Evolutionary conservation across 176 grass and related monocot species (phyloP).

Genomic region (Canna indica): DNA sequence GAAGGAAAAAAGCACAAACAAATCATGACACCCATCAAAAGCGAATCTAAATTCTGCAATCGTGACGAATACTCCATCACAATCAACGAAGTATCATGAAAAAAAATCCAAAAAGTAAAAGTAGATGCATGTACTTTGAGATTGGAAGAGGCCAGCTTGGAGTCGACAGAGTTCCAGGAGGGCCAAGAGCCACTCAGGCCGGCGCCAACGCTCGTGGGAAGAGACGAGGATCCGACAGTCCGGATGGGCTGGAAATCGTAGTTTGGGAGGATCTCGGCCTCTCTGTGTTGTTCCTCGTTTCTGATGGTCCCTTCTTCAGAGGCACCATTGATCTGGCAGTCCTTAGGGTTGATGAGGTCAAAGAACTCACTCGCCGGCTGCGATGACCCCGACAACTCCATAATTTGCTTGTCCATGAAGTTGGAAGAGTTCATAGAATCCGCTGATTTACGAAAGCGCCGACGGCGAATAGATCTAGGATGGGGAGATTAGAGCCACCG

Average conservation of each 20-base stretch:
- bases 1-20: not conserved
- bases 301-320: slow-evolving; percentile 14
- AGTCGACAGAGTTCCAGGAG: slow-evolving; percentile 33
- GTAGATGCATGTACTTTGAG: slow-evolving; percentile 27
- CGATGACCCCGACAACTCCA: slow-evolving; percentile 43
- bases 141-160: slow-evolving; percentile 31
- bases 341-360: slow-evolving; percentile 52
- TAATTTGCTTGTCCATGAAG: slow-evolving; percentile 92
- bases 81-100: not conserved
- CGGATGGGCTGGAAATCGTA: slow-evolving; percentile 68
- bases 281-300: slow-evolving; percentile 15
- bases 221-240: slow-evolving; percentile 8
- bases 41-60: not conserved
- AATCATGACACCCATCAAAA: not conserved
- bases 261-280: slow-evolving; percentile 36
- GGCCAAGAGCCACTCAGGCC: slow-evolving; percentile 9
- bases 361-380: slow-evolving; percentile 24
- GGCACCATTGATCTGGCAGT: slow-evolving; percentile 24
- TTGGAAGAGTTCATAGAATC: slow-evolving; percentile 54
- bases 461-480: not conserved
- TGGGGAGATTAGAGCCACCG: no score
- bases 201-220: not conserved
- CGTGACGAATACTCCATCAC: slow-evolving; percentile 1
- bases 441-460: not conserved
- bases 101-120: not conserved